Base-by-base conservation (phyloP, 352 stramenopile genomes). In the Phytophthora constricta region DNA sequence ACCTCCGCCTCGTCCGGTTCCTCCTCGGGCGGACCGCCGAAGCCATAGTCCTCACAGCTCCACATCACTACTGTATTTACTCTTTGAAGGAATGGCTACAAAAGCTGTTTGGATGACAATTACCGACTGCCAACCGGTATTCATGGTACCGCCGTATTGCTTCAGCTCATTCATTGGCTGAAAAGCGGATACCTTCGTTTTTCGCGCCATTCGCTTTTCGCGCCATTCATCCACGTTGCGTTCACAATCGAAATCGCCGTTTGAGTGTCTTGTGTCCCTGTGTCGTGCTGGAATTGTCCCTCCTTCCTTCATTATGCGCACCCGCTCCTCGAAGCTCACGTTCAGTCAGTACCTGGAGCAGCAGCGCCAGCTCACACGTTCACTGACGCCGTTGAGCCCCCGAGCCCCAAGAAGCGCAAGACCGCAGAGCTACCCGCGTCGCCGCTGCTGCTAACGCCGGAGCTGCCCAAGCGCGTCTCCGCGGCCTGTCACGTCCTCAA, bases 401-500 rank as follows among this genome's bases (percentile, higher is more conserved):
- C 56, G 56, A 11, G 43, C 64, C 31, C 53, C 11, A 78, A 78
- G 59, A 75, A 72, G 58, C 70, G 43, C 22, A 78, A 75, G 53
- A 72, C 62, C 9, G 51, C 61, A 17, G 51, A 54, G 13, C 23
- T 58, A 5, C 65, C 59, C 5, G 52, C 54, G 16, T 58, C 65
- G 14, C 65, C 64, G 0, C 37, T 77, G 26, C 43, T 71, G 19
- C 52, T 74, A 27, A 78, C 65, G 0, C 65, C 65, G 27, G 61
- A 71, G 5, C 52, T 58, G 13, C 57, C 26, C n/a, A 68, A 74
- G 20, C 59, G 59, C 13, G 53, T 25, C 33, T 55, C 28, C 3
- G 34, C 51, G 2, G 50, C 34, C 10, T 5, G 66, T 3, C 62
- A 17, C 19, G 20, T 41, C 5, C n/a, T 45, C 13, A 62, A 68